A percentile compares a stretch with the other conserved stretches of the same genome.
Evolutionary conservation across 169 alveolate genomes (phyloP).

Genomic region (Plasmodium falciparum): DNA sequence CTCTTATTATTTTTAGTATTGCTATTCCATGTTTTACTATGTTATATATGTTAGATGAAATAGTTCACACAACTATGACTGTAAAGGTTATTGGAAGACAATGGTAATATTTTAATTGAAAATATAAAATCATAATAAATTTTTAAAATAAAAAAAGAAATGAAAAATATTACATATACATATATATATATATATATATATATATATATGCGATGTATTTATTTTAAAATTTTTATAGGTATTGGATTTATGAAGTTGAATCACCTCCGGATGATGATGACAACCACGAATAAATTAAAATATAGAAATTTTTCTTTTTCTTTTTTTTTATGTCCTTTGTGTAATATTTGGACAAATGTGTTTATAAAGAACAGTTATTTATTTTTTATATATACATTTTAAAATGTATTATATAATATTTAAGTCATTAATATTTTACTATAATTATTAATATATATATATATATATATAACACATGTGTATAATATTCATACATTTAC

Average conservation of each 20-base stretch:
- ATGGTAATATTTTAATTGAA: conserved; percentile 80
- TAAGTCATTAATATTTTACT: conserved; percentile 1
- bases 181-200: background rate
- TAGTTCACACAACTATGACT: conserved; percentile 91
- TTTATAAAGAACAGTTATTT: background rate
- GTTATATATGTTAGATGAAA: conserved; percentile 90
- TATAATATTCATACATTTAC: background rate
- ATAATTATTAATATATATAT: background rate
- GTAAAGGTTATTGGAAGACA: conserved; percentile 91
- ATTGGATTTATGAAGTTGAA: conserved; percentile 93
- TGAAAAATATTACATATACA: background rate
- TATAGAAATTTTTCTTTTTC: background rate
- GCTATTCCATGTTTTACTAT: conserved; percentile 91
- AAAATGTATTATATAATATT: no score
- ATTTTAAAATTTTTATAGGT: conserved; percentile 66
- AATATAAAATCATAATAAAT: background rate
- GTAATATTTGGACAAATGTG: background rate
- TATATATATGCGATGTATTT: background rate
- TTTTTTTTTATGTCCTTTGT: background rate
- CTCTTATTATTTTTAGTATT: conserved; percentile 88
- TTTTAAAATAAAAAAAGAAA: background rate
- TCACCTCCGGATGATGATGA: conserved; percentile 89
- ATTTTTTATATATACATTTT: conserved; percentile 1
- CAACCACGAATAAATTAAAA: conserved; percentile 14
- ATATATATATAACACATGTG: background rate